Evolutionary conservation across 164 flowering plant genomes (phyloP).

Genomic region (Liriodendron chinense): DNA sequence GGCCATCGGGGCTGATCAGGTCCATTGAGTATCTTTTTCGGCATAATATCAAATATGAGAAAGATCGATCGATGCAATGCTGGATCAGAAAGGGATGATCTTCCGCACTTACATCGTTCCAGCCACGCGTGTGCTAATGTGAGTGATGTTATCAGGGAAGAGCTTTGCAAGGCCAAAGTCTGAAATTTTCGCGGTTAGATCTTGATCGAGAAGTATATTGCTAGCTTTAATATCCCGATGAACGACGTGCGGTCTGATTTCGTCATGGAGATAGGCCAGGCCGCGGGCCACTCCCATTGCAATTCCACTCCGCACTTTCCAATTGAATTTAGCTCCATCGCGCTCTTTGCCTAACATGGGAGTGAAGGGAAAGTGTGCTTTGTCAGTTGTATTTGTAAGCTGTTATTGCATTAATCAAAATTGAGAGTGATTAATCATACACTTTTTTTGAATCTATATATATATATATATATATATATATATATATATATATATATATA

Average conservation of each 20-base stretch:
- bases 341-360: slow-evolving; percentile 28
- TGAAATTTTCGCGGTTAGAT: slow-evolving; percentile 74
- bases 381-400: background rate
- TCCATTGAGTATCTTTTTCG: too few relatives aligned
- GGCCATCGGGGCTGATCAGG: too few relatives aligned
- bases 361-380: background rate
- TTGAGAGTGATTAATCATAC: too few relatives aligned
- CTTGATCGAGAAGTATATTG: slow-evolving; percentile 83
- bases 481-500: too few relatives aligned
- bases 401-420: background rate
- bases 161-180: slow-evolving; percentile 98
- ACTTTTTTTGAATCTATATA: too few relatives aligned
- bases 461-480: too few relatives aligned
- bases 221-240: slow-evolving; percentile 97
- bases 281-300: slow-evolving; percentile 81
- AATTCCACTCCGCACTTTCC: slow-evolving; percentile 59
- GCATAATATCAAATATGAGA: too few relatives aligned
- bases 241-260: slow-evolving; percentile 72
- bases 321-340: slow-evolving; percentile 48
- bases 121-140: slow-evolving; percentile 94
- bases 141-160: slow-evolving; percentile 73
- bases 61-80: too few relatives aligned
- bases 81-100: background rate
- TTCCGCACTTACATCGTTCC: slow-evolving; percentile 81
- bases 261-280: slow-evolving; percentile 90